phyloP scores from a whole-genome alignment of 2,329 filamentous ascomycete species.

The Neonectria hederae region DNA sequence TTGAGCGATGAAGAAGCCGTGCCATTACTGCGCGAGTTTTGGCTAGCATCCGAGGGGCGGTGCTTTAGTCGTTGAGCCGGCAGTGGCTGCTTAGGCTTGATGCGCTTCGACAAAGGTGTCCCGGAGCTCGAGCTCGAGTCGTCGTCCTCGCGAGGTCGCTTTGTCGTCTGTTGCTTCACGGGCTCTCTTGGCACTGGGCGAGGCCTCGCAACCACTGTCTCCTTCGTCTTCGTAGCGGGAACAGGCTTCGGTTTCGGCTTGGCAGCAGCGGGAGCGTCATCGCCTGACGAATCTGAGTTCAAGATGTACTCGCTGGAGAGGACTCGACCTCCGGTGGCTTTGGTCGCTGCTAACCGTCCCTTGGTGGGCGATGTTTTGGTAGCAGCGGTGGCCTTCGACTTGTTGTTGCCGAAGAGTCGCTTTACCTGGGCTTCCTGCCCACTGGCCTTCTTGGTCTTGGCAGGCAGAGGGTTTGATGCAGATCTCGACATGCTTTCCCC shows the following conservation, averaged over 20 bases:
- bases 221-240: constrained; percentile 42
- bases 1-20: constrained; percentile 54
- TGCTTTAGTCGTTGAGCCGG: constrained; percentile 51
- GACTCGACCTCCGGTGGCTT: constrained; percentile 54
- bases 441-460: constrained; percentile 66
- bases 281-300: constrained; percentile 65
- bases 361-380: constrained; percentile 54
- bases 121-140: constrained; percentile 70
- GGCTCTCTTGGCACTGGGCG: constrained; percentile 45
- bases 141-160: constrained; percentile 62
- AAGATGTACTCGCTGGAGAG: constrained; percentile 66
- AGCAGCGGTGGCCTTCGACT: constrained; percentile 47
- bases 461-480: constrained; percentile 59
- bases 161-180: constrained; percentile 50
- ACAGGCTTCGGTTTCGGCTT: constrained; percentile 47
- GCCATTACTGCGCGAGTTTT: constrained; percentile 53
- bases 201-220: constrained; percentile 46
- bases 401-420: constrained; percentile 55
- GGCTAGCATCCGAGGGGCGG: constrained; percentile 59
- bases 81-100: constrained; percentile 59
- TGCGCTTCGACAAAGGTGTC: constrained; percentile 66
- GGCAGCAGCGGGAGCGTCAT: constrained; percentile 53
- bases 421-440: constrained; percentile 66
- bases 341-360: constrained; percentile 44
- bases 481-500: constrained; percentile 60